phyloP scores from a whole-genome alignment of 148 eudicot genomes.

The Amaranthus hypochondriacus region DNA sequence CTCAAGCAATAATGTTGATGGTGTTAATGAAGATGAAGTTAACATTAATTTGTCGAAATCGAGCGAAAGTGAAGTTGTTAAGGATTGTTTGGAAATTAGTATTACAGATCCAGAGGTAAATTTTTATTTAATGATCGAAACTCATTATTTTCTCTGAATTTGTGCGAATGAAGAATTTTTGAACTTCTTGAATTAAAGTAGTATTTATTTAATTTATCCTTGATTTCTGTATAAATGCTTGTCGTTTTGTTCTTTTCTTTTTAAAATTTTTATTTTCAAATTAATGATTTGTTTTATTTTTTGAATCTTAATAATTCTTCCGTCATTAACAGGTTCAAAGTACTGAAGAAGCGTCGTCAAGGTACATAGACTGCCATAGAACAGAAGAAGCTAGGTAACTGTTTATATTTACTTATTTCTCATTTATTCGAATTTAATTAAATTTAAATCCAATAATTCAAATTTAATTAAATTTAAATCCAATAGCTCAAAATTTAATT shows the following conservation, averaged over 20 bases:
- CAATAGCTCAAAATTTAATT: neutral
- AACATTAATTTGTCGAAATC: constrained; percentile 10
- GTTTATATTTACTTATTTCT: neutral
- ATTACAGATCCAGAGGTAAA: constrained; percentile 48
- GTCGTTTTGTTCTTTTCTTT: constrained; percentile 15
- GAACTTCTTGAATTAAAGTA: neutral
- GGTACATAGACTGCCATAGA: neutral
- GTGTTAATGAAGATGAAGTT: neutral
- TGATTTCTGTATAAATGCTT: constrained; percentile 19
- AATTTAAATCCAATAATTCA: neutral
- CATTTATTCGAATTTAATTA: neutral
- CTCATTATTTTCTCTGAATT: neutral
- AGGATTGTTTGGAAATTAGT: constrained; percentile 1
- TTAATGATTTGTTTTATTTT: neutral
- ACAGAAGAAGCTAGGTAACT: constrained; percentile 18
- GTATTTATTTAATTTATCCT: neutral
- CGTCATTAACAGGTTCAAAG: constrained; percentile 19
- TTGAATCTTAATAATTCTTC: neutral
- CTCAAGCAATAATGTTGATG: constrained; percentile 30
- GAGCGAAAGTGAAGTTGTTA: constrained; percentile 16
- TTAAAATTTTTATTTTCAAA: neutral
- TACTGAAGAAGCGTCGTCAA: constrained; percentile 14
- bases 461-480: neutral
- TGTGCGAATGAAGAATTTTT: constrained; percentile 15
- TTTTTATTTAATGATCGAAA: neutral